Conservation (phyloP, 768 basidiomycete species). For the Lactifluus rugatus region DNA sequence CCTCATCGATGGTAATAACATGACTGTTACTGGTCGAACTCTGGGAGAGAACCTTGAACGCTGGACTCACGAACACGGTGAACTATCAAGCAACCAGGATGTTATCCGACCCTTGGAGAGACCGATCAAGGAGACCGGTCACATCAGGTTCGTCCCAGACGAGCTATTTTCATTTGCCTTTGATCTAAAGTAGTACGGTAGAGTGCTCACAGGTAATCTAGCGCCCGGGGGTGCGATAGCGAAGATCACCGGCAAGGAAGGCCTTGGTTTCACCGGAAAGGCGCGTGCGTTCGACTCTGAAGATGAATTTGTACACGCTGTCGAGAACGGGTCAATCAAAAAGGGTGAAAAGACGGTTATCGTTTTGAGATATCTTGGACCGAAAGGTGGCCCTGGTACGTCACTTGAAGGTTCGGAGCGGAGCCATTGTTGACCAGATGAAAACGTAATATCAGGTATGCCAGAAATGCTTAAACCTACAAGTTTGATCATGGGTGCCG, state of each 20-base stretch:
- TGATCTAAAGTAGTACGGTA: conserved; percentile 25
- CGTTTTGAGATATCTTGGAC: conserved; percentile 91
- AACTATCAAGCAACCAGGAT: conserved; percentile 66
- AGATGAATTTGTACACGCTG: conserved; percentile 76
- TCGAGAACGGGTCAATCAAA: conserved; percentile 81
- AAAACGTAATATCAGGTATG: conserved; percentile 57
- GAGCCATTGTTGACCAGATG: background rate
- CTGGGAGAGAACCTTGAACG: conserved; percentile 87
- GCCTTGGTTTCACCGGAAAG: conserved; percentile 79
- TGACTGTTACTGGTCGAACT: conserved; percentile 86
- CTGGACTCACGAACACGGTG: conserved; percentile 76
- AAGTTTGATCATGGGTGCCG: conserved; percentile 97
- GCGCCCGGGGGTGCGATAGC: conserved; percentile 94
- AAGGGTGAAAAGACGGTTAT: conserved; percentile 96
- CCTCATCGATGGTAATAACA: conserved; percentile 79
- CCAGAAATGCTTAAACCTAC: conserved; percentile 99
- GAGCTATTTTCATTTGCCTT: background rate
- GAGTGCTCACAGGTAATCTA: conserved; percentile 85
- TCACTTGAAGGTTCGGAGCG: conserved; percentile 1
- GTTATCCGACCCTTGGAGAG: conserved; percentile 80
- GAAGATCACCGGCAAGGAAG: conserved; percentile 96
- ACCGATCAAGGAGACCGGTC: conserved; percentile 84
- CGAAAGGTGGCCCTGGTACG: conserved; percentile 91
- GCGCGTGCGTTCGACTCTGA: conserved; percentile 91
- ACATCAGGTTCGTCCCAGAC: conserved; percentile 55